phyloP scores from a whole-genome alignment of 2,329 filamentous ascomycete genomes.

The Aureobasidium sp. region DNA sequence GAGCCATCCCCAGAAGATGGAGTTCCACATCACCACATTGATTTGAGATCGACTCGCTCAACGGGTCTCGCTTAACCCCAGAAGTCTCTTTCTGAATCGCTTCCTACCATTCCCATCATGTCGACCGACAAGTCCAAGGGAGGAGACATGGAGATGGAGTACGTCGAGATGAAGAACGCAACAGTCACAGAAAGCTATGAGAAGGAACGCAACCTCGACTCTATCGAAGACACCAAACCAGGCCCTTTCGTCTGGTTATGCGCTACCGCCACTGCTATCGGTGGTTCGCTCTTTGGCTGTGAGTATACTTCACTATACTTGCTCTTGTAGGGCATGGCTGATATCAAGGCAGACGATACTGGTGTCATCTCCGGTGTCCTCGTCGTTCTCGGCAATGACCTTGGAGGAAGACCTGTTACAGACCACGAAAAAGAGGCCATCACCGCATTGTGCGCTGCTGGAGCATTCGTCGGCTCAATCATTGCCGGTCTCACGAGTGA shows the following conservation, averaged over 20 bases:
- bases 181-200: slow-evolving; percentile 9
- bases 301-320: not conserved
- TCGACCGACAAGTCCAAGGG: not conserved
- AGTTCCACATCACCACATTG: not conserved
- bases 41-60: not conserved
- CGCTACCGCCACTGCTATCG: slow-evolving; percentile 19
- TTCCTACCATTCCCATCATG: not conserved
- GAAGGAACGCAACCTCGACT: slow-evolving; percentile 11
- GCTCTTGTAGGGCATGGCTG: not conserved
- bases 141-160: not conserved
- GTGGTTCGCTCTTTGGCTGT: slow-evolving; percentile 18
- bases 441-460: slow-evolving; percentile 13
- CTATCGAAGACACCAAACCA: slow-evolving; percentile 19
- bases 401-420: slow-evolving; percentile 1
- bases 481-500: slow-evolving; percentile 11
- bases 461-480: slow-evolving; percentile 14
- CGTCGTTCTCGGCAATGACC: slow-evolving; percentile 7
- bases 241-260: slow-evolving; percentile 21
- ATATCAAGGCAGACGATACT: slow-evolving; percentile 10
- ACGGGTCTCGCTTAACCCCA: not conserved
- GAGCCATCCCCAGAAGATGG: not conserved
- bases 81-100: not conserved
- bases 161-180: slow-evolving; percentile 8
- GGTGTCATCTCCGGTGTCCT: slow-evolving; percentile 17
- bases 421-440: slow-evolving; percentile 14